Percentiles rank a stretch among this genome's conserved stretches.
These are phyloP conservation scores for Blastomyces parvus DNA, from an alignment of 2,329 filamentous ascomycete genomes.

Conservation along the genomic window DNA sequence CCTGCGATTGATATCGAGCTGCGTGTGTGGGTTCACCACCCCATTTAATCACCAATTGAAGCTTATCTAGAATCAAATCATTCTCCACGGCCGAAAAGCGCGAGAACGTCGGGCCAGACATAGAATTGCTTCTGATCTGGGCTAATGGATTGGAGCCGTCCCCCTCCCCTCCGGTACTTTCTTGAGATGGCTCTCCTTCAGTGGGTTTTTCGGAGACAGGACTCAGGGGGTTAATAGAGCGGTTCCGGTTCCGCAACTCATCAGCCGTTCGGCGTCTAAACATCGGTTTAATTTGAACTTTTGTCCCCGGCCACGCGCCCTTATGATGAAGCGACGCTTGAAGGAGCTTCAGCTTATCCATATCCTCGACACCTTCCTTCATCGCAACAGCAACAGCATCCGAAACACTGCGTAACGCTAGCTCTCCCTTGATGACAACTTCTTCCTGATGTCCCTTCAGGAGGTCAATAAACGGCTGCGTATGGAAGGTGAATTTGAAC, in stretches of 20 bases:
- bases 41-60: constrained; percentile 98
- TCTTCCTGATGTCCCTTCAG: constrained; percentile 94
- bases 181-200: constrained; percentile 39
- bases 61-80: constrained; percentile 84
- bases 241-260: constrained; percentile 34
- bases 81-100: constrained; percentile 90
- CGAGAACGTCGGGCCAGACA: constrained; percentile 84
- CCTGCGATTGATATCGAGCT: constrained; percentile 88
- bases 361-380: constrained; percentile 70
- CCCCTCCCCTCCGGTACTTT: constrained; percentile 20
- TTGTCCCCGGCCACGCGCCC: constrained; percentile 86
- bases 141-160: constrained; percentile 28
- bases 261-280: constrained; percentile 79
- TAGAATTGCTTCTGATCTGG: constrained; percentile 65
- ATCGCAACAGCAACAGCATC: constrained; percentile 77
- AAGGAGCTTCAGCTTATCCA: constrained; percentile 72
- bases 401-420: constrained; percentile 78
- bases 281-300: constrained; percentile 99
- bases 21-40: constrained; percentile 97
- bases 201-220: constrained; percentile 40
- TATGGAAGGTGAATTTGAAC: constrained; percentile 98
- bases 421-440: constrained; percentile 84
- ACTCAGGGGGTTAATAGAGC: constrained; percentile 15
- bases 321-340: constrained; percentile 86
- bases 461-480: constrained; percentile 87